Base-by-base conservation (phyloP, 2,329 filamentous ascomycete species). In the Paraphoma chrysanthemicola region DNA sequence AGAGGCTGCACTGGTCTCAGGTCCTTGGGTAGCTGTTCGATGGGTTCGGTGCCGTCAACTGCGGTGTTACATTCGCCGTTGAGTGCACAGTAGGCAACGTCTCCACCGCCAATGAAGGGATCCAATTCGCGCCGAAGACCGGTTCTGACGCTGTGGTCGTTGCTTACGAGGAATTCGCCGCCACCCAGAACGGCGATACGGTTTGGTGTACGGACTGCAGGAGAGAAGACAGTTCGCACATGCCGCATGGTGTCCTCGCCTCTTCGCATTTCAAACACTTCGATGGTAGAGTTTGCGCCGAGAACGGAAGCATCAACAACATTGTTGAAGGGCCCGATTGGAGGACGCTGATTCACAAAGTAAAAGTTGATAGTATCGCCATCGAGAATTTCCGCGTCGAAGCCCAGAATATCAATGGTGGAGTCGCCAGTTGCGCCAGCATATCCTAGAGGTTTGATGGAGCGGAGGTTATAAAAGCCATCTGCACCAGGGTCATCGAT, bases 81-180 rank as follows among this genome's bases (percentile, higher is more conserved):
- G 12, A 50, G 38, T 2, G 59, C 43, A 54, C 71, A 74, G 51
- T 67, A 69, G 3, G 63, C 67, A 0, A 74, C 57, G 23, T 66
- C 71, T 11, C 69, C 71, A 4, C 71, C 71, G 11, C 71, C 70
- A 16, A 73, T 57, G 28, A 72, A 39, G 23, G 53, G 53, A 41
- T 73, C 70, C 2, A 74, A 57, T 31, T 59, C 23, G 10, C 47
- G 63, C 11, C 66, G 64, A 60, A 66, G 43, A n/a, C 66, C 66
- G 17, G 63, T 56, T 36, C 67, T 71, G 1, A 45, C 58, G n/a
- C 67, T 69, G 29, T 73, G 69, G 38, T 73, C 69, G 28, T 72
- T 72, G 4, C 62, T 67, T 8, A 70, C 57, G 3, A 70, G 52
- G 36, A 72, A 69, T 0, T 57, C 64, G 16, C 66, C 64, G 29